Evolutionary conservation across 1,139 yeast species (phyloP), one percentile per base, ranked within the genome.

Genomic region (Entelexis sorbosivorans): DNA sequence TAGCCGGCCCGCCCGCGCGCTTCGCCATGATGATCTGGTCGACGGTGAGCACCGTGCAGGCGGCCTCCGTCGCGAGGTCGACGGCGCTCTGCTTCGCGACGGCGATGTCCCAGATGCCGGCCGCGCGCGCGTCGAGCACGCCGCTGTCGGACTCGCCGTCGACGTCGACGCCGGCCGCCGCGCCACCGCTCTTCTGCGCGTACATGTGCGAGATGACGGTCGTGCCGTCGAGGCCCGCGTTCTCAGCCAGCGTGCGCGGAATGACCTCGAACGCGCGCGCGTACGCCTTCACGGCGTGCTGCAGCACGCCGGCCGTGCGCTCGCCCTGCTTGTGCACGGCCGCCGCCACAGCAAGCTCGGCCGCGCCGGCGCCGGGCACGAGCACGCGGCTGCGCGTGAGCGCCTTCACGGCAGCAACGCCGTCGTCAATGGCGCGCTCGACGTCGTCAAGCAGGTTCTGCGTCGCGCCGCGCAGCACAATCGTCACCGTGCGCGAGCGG

Each of bases 381-480:
- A 91, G 75, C 16, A 20, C n/a, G 31, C 35, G 29, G 54, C 56
- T 51, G 48, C 45, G 46, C 20, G 59, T 55, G 58, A 91, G 74
- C 1, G 96, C 93, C 70, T 91, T 93, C 61, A 91, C 80, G 29
- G 94, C 87, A 57, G 86, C 79, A 44, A 93, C 96, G 64, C 97
- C 96, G 64, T 91, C 98, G 66, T 91, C 97, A 58, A 91, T 87
- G 50, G 97, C 95, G 64, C 98, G 81, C 73, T 91, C 98, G 55
- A 91, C 78, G 65, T 91, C 97, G 63, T 93, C 98, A 64, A 91
- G 73, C 65, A 77, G 79, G 68, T 87, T 88, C 67, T 88, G 94
- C n/a, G 98, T 91, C 42, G 98, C 98, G 52, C 98, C 98, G 69
- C 98, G 80, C 51, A 93, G 73, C 46, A 91, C 82, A 61, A 91